A percentile compares a stretch with the other conserved stretches of the same genome.
phyloP scores from a whole-genome alignment of 768 basidiomycete species.

The Fomitopsis pulvina region DNA sequence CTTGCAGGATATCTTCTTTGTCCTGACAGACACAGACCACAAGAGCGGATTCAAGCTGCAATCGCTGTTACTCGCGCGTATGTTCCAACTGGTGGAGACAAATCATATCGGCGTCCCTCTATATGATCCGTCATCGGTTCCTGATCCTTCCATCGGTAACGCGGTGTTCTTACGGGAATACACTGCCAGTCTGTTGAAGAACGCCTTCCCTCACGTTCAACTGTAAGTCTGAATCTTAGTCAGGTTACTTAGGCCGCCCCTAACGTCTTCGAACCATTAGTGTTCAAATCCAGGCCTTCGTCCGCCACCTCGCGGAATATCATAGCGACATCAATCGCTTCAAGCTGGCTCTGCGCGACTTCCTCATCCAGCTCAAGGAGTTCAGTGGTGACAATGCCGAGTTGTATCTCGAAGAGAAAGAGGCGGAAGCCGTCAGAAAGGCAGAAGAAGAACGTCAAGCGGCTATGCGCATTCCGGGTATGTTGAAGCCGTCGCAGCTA shows the following conservation, averaged over 20 bases:
- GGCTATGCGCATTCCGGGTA: slow-evolving; percentile 93
- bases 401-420: slow-evolving; percentile 91
- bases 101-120: slow-evolving; percentile 77
- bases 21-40: slow-evolving; percentile 96
- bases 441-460: slow-evolving; percentile 80
- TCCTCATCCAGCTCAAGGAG: slow-evolving; percentile 96
- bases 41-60: slow-evolving; percentile 98
- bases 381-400: slow-evolving; percentile 95
- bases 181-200: slow-evolving; percentile 77
- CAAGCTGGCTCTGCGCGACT: slow-evolving; percentile 92
- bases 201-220: slow-evolving; percentile 90
- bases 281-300: slow-evolving; percentile 65
- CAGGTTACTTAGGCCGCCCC: neutral
- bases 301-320: slow-evolving; percentile 59
- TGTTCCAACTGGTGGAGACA: slow-evolving; percentile 89
- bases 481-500: slow-evolving; percentile 92
- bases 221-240: slow-evolving; percentile 35
- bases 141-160: slow-evolving; percentile 72
- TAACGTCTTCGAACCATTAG: slow-evolving; percentile 32
- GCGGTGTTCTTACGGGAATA: slow-evolving; percentile 77
- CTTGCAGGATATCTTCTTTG: slow-evolving; percentile 94
- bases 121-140: slow-evolving; percentile 69
- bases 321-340: slow-evolving; percentile 82
- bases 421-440: slow-evolving; percentile 72
- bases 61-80: slow-evolving; percentile 81